Conservation (phyloP, 441 rosid species). For the Isatis lusitanica region DNA sequence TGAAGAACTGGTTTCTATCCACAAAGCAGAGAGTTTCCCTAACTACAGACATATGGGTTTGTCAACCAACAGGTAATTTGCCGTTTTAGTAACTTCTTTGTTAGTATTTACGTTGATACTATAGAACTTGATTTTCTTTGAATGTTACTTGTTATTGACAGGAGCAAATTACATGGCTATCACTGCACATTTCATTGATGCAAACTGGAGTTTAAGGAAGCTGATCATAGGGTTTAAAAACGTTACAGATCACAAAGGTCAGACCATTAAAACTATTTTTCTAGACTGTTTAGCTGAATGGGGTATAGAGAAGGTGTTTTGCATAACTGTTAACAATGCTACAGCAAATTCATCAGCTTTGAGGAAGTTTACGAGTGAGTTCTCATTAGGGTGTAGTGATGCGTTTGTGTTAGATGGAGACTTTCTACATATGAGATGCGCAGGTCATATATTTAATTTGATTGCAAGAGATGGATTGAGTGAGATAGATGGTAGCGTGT, state of each 20-base stretch:
- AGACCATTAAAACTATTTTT: neutral
- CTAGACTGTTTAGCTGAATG: neutral
- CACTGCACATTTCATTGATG: neutral
- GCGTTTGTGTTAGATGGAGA: neutral
- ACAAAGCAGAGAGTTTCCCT: too few relatives aligned
- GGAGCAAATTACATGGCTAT: neutral
- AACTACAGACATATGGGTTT: too few relatives aligned
- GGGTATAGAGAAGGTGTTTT: neutral
- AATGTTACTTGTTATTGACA: neutral
- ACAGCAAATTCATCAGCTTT: neutral
- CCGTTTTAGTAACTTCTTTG: too few relatives aligned
- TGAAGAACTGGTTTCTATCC: too few relatives aligned
- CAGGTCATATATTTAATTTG: neutral
- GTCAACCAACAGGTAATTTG: too few relatives aligned
- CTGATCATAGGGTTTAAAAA: neutral
- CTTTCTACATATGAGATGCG: neutral
- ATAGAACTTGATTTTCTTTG: too few relatives aligned
- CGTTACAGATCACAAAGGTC: neutral
- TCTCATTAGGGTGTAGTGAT: neutral
- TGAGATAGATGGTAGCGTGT: neutral
- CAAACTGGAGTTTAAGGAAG: neutral
- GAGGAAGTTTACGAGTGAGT: neutral
- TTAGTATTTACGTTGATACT: neutral
- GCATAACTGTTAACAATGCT: too few relatives aligned
- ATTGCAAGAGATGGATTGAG: neutral